Evolutionary conservation across 257 asterid species (phyloP), one percentile per base, ranked within the genome.

Genomic region (Solanum microdontum): DNA sequence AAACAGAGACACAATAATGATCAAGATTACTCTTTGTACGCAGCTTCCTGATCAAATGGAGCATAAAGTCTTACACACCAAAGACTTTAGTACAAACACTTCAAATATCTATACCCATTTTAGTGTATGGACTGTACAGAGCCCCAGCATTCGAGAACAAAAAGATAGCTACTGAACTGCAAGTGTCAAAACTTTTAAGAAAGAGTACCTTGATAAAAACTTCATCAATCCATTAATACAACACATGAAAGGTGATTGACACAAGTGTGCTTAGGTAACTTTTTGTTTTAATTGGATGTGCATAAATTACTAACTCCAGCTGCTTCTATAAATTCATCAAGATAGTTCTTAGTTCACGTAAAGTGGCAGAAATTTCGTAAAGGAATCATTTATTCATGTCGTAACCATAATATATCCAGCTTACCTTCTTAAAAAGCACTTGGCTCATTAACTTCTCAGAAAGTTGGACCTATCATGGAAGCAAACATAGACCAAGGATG

Each of bases 361-460:
- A 66, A 82, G 48, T 8, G 26, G 51, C 69, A 82, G 64, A 73
- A 28, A 34, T 39, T n/a, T 26, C 3, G 0, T 62, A 32, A 79
- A 37, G 58, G 21, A 32, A 37, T 55, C 64, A 85, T 39, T 84
- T 24, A 23, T 39, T 84, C 17, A 43, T 0, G 7, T 66, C 24
- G 32, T 43, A 84, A 30, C 15, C 85, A 79, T 40, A 60, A 45
- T 14, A 58, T 32, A 33, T 58, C 36, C 77, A 51, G 70, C 86
- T 92, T 92, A 95, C 99, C 98, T 96, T 96, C 95, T 95, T 96
- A 91, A 94, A 94, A 86, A 96, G 93, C 88, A 96, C 92, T 86
- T 92, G 95, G 91, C 98, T 94, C 99, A 95, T 96, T 89, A 95
- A 87, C 87, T 94, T 94, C 94, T 96, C 99, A 68, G 98, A 93